phyloP scores from a whole-genome alignment of 495 filamentous ascomycete species.

The Sordaria brevicollis region DNA sequence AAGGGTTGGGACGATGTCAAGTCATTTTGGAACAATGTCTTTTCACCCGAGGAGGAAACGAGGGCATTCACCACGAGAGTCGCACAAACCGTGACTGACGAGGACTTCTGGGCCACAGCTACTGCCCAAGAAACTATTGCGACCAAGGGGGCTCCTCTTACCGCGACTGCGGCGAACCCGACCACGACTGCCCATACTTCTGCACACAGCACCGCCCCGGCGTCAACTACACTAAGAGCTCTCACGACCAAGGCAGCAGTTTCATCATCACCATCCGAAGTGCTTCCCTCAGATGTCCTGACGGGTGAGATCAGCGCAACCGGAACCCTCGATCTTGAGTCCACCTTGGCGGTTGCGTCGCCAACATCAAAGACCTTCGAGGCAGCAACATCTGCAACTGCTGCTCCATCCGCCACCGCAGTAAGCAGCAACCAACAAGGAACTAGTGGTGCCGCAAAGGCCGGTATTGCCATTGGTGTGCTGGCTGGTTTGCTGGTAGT shows the following conservation, averaged over 20 bases:
- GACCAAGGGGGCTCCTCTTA: neutral
- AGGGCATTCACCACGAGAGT: neutral
- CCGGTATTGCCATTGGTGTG: conserved; percentile 75
- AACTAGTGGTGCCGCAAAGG: conserved; percentile 58
- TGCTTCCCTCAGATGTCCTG: neutral
- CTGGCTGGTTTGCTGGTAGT: conserved; percentile 52
- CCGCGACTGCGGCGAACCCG: neutral
- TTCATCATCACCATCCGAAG: neutral
- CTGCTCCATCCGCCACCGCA: conserved; percentile 12
- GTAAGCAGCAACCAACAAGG: conserved; percentile 16
- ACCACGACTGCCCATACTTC: neutral
- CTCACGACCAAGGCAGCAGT: neutral
- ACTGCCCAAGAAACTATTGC: neutral
- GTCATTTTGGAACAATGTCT: neutral
- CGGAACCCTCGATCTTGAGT: neutral
- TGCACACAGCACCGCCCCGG: neutral
- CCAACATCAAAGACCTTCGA: conserved; percentile 8
- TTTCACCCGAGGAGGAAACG: neutral
- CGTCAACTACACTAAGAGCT: neutral
- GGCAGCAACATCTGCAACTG: neutral
- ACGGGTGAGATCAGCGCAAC: neutral
- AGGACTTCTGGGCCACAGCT: neutral
- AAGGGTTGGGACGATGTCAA: neutral
- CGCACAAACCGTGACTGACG: neutral
- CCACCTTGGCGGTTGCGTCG: conserved; percentile 7